Conservation (phyloP, 2,329 filamentous ascomycete species). For the Coleophoma eucalyptorum region DNA sequence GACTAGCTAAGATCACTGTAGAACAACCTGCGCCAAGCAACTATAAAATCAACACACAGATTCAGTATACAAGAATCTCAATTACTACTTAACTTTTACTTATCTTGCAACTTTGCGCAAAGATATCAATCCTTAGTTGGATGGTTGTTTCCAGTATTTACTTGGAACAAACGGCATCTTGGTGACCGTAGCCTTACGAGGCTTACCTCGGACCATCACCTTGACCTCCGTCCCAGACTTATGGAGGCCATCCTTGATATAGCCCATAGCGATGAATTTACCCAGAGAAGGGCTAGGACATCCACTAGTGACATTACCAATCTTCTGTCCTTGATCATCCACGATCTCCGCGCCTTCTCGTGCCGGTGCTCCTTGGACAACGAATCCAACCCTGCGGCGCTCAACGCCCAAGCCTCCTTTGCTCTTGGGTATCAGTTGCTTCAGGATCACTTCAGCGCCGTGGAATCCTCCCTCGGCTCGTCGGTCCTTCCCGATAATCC, state of each 20-base stretch:
- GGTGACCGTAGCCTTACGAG: constrained; percentile 59
- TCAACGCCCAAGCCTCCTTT: constrained; percentile 68
- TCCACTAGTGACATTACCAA: constrained; percentile 84
- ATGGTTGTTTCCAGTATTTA: constrained; percentile 48
- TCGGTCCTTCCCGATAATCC: constrained; percentile 82
- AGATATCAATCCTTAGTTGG: too few relatives aligned
- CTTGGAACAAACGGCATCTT: constrained; percentile 70
- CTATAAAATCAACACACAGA: too few relatives aligned
- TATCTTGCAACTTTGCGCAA: too few relatives aligned
- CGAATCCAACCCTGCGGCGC: constrained; percentile 74
- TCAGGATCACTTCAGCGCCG: constrained; percentile 72
- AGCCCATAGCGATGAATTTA: constrained; percentile 94
- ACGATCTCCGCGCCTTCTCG: constrained; percentile 84
- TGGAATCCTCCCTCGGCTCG: constrained; percentile 72
- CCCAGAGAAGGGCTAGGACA: constrained; percentile 82
- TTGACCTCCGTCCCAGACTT: constrained; percentile 65
- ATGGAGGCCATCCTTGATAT: constrained; percentile 64
- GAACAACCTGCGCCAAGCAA: too few relatives aligned
- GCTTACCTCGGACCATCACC: constrained; percentile 62
- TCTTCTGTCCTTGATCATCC: constrained; percentile 53
- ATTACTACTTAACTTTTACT: too few relatives aligned
- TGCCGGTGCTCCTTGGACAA: constrained; percentile 82
- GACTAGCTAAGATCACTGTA: too few relatives aligned
- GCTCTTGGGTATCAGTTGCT: constrained; percentile 69
- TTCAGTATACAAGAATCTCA: too few relatives aligned